Base-by-base conservation (phyloP, 208 protist species). In the Leishmania turanica region DNA sequence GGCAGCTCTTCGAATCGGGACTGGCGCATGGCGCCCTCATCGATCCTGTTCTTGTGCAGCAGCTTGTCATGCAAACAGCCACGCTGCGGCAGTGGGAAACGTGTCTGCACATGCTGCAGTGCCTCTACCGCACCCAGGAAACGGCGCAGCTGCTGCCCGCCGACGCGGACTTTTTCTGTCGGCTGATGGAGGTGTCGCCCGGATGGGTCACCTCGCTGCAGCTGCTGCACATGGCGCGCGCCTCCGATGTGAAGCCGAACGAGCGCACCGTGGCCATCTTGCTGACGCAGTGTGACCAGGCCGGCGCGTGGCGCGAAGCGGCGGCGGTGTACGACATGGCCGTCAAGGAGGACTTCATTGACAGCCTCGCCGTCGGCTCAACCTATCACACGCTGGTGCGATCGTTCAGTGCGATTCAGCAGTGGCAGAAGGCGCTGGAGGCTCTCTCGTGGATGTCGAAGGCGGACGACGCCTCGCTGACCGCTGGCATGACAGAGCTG, bases 381-480 rank as follows among this genome's bases (percentile, higher is more conserved):
- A 92, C 88, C 6, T 97, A 95, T 85, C 90, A 95, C 80, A 89
- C 88, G 11, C 84, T 97, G 51, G 76, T 97, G 72, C 90, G 90
- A 2, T 90, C 93, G 15, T 95, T 97, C 77, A 86, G 83, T 49
- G 90, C 90, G 24, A 82, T 80, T 60, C 91, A 84, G 78, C 91
- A 95, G 85, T 97, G 93, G 92, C 91, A 95, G 81, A 92, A 94
- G 86, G 93, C 93, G 54, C 79, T 97, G 54, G 82, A 93, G 79
- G 93, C 93, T 60, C 89, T 95, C 45, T 95, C 92, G 31, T 97
- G 93, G 92, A 97, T 97, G 93, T 79, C 76, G 21, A 93, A 94
- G 78, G 91, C 90, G 17, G 84, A 86, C 75, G 92, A 97, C 60
- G 92, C 93, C n/a, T 95, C 93, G 11, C 80, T 88, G 54, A 79